Conservation (phyloP, 768 basidiomycete species). For the Fistulinella prunicolor region DNA sequence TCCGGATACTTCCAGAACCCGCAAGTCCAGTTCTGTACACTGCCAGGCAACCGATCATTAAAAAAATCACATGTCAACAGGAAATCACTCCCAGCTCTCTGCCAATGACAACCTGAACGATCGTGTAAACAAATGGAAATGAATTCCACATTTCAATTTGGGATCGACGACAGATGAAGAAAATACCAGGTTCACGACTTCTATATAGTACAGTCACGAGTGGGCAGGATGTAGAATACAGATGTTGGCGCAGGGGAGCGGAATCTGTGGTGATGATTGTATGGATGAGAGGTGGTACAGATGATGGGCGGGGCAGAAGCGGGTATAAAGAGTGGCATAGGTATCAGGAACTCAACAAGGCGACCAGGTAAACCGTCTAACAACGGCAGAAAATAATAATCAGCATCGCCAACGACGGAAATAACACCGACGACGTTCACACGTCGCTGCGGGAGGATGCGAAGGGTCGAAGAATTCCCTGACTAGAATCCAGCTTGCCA, state of each 20-base stretch:
- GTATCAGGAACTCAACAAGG: conserved; percentile 26
- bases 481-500: conserved; percentile 20
- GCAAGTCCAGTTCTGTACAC: no score
- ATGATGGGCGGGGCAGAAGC: conserved; percentile 22
- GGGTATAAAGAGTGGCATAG: conserved; percentile 31
- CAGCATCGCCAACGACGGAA: conserved; percentile 20
- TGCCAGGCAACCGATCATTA: not conserved
- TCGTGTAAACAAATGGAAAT: not conserved
- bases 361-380: conserved; percentile 13
- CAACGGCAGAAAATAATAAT: conserved; percentile 22
- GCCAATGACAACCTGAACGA: no score
- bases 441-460: conserved; percentile 12
- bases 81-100: no score
- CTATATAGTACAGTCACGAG: conserved; percentile 15
- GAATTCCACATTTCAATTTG: not conserved
- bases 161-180: not conserved
- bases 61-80: not conserved
- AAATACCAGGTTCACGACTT: not conserved
- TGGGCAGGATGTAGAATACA: conserved; percentile 18
- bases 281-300: conserved; percentile 24
- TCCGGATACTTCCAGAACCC: no score
- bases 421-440: conserved; percentile 9
- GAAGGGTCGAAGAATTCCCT: conserved; percentile 7
- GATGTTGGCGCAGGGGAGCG: conserved; percentile 7
- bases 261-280: conserved; percentile 17